A percentile compares a stretch with the other conserved stretches of the same genome.
Conservation (phyloP, 306 rosid species). For the Quercus ilex region DNA sequence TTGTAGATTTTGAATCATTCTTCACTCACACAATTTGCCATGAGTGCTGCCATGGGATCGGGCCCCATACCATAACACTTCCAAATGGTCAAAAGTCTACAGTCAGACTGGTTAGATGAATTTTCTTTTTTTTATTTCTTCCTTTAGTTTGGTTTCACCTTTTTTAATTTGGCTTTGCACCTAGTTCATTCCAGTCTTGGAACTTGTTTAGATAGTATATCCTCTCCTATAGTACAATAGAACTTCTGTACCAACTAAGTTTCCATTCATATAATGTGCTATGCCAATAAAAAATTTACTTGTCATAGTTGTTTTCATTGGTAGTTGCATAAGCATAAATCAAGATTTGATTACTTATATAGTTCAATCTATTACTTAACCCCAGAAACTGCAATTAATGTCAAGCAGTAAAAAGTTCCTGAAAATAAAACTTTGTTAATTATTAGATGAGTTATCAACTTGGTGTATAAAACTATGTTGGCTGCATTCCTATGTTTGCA, state of each 20-base stretch:
- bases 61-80: slow-evolving; percentile 89
- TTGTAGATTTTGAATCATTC: slow-evolving; percentile 89
- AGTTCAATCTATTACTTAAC: background rate
- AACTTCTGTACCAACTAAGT: background rate
- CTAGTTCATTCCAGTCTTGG: background rate
- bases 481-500: background rate
- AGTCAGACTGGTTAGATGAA: slow-evolving; percentile 70
- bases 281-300: no score
- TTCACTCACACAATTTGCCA: slow-evolving; percentile 95
- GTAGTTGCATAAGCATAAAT: background rate
- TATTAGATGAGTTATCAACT: no score
- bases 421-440: background rate
- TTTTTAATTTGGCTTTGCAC: background rate
- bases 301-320: background rate
- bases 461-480: background rate
- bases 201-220: background rate
- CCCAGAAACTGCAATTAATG: background rate
- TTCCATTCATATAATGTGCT: background rate
- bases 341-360: background rate
- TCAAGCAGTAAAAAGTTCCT: background rate
- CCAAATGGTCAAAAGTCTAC: slow-evolving; percentile 86
- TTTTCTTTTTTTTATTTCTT: slow-evolving; percentile 15
- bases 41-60: slow-evolving; percentile 99
- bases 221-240: background rate
- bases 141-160: background rate